These are phyloP conservation scores for Debaryomyces castellii DNA, from an alignment of 805 yeast genomes.

Conservation along the genomic window DNA sequence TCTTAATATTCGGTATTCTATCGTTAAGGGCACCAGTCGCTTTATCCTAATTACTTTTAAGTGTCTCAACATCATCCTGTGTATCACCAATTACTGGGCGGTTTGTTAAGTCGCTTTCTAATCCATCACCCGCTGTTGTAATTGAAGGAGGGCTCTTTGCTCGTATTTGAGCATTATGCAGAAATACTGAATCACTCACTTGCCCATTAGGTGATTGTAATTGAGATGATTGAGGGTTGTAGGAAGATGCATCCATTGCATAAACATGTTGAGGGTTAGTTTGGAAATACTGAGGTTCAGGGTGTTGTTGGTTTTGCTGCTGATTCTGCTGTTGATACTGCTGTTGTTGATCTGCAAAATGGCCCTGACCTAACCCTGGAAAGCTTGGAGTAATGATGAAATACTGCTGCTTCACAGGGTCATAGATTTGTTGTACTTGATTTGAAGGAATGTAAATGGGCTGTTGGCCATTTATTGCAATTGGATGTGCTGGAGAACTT, in stretches of 20 bases:
- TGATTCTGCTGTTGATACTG: slow-evolving; percentile 40
- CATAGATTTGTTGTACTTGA: slow-evolving; percentile 42
- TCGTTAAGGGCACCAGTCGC: background rate
- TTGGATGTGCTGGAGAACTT: slow-evolving; percentile 11
- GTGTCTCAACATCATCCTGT: slow-evolving; percentile 8
- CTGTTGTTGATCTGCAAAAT: slow-evolving; percentile 35
- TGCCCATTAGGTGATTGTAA: slow-evolving; percentile 4
- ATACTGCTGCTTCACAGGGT: slow-evolving; percentile 45
- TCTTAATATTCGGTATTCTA: background rate
- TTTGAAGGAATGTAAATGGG: slow-evolving; percentile 18
- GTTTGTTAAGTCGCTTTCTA: background rate
- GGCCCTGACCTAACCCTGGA: slow-evolving; percentile 23
- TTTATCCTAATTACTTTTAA: slow-evolving; percentile 3
- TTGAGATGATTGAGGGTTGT: slow-evolving; percentile 10
- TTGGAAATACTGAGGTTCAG: slow-evolving; percentile 40
- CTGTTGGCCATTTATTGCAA: slow-evolving; percentile 10
- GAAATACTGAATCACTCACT: background rate
- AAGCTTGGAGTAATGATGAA: slow-evolving; percentile 37
- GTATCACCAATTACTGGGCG: background rate
- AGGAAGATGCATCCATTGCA: slow-evolving; percentile 15
- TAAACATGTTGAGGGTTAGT: slow-evolving; percentile 29
- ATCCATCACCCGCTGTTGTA: background rate
- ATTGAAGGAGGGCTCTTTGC: background rate
- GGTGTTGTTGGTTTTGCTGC: slow-evolving; percentile 23
- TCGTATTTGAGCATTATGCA: background rate